Base-by-base conservation (phyloP, 2,329 filamentous ascomycete species). In the Venturia asperata region DNA sequence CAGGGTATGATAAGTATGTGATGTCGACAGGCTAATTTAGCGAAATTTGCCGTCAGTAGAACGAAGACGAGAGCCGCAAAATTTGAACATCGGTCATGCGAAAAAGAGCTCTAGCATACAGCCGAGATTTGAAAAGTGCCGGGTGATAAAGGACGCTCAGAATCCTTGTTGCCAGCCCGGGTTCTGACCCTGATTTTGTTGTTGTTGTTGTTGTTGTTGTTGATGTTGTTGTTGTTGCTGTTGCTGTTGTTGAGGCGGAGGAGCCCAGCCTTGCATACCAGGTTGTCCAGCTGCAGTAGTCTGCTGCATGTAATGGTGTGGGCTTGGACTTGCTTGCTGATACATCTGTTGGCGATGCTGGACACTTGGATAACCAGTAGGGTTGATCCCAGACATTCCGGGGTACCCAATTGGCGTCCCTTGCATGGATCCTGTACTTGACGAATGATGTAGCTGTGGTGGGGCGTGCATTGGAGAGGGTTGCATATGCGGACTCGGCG, bases 221-320 rank as follows among this genome's bases (percentile, higher is more conserved):
- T 70, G 69, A 47, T n/a, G n/a, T n/a, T n/a, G 76, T 70, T 78
- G 77, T 65, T 77, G 73, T 70, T 76, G 77, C 10, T 41, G 39
- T 49, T 72, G 70, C 66, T 75, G 74, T 60, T 70, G 70, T 55
- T 70, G 69, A 47, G 70, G 71, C n/a, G 74, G 74, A 61, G 78
- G 76, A 66, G 79, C 74, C 80, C 80, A 82, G 52, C 79, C 78
- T 68, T 80, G 79, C 80, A 82, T 81, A 47, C 78, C 77, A n/a
- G 79, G 77, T 68, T 82, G 80, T 67, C 78, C 78, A 41, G 74
- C 74, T 58, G 75, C 73, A 37, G 71, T 73, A 43, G 73, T 78
- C 65, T 77, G 77, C 58, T 77, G 75, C 71, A 80, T 77, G 71
- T 77, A 81, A 49, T 78, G 77, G 63, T 77, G 76, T 58, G 80